Evolutionary conservation across 116 monocot genomes (phyloP).

Genomic region (Cymodocea nodosa): DNA sequence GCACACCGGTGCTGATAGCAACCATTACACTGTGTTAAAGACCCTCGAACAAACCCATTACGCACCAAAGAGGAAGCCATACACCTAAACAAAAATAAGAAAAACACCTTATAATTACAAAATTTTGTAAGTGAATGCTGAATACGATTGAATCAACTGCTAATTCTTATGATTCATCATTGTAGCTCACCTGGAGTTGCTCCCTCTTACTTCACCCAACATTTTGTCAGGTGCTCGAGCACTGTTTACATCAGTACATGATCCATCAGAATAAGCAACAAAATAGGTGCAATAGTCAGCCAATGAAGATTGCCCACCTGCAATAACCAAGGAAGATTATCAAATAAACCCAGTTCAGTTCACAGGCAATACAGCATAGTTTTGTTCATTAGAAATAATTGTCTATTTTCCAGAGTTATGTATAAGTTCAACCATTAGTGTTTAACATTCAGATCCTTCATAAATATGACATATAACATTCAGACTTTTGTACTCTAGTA

Average conservation of each 20-base stretch:
- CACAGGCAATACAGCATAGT: not conserved
- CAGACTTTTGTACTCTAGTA: not conserved
- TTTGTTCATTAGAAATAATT: not conserved
- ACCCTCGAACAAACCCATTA: constrained; percentile 95
- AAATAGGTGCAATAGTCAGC: constrained; percentile 99
- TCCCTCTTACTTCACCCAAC: constrained; percentile 93
- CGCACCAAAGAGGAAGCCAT: constrained; percentile 97
- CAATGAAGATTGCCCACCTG: constrained; percentile 97
- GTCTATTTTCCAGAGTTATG: not conserved
- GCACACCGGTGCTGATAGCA: constrained; percentile 89
- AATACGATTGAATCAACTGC: not conserved
- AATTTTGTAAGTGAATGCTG: too few species aligned
- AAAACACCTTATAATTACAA: not conserved
- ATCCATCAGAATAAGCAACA: constrained; percentile 99
- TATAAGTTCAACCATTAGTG: not conserved
- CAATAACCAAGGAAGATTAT: constrained; percentile 5
- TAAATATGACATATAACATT: too few species aligned
- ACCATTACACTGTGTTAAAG: constrained; percentile 92
- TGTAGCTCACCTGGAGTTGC: constrained; percentile 67
- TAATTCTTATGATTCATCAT: not conserved
- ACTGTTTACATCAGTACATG: constrained; percentile 85
- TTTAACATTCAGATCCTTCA: too few species aligned
- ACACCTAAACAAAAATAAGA: constrained; percentile 40
- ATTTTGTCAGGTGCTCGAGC: constrained; percentile 89
- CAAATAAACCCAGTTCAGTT: not conserved